Percentiles rank a stretch among this genome's conserved stretches.
These are phyloP conservation scores for Farysia itapuensis DNA, from an alignment of 1,284 basidiomycete genomes.

Conservation along the genomic window DNA sequence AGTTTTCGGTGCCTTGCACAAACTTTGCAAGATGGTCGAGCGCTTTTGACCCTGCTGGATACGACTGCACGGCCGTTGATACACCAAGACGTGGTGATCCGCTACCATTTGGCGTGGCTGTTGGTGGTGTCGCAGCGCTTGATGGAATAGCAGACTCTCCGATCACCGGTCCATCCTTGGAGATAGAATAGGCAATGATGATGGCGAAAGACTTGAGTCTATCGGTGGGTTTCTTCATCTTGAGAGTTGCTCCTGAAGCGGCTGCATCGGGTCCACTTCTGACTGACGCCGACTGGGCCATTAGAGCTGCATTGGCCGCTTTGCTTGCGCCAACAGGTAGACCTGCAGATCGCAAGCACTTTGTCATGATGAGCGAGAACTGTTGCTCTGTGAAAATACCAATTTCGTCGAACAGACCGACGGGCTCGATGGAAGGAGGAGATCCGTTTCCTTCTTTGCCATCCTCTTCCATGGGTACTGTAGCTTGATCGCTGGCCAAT, in stretches of 20 bases:
- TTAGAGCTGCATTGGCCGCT: constrained; percentile 46
- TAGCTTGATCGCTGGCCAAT: constrained; percentile 8
- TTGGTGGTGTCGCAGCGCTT: constrained; percentile 13
- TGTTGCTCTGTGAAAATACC: constrained; percentile 86
- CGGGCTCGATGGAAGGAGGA: neutral
- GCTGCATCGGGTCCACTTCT: constrained; percentile 64
- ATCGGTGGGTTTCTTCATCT: constrained; percentile 76
- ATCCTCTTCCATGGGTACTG: constrained; percentile 5
- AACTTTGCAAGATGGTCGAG: constrained; percentile 85
- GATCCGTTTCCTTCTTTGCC: neutral
- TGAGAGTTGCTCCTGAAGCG: constrained; percentile 68
- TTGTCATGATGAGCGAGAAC: constrained; percentile 82
- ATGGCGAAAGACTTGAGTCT: constrained; percentile 77
- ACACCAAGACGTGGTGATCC: constrained; percentile 2
- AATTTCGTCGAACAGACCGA: constrained; percentile 69
- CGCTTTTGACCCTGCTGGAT: constrained; percentile 82
- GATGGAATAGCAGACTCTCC: constrained; percentile 18
- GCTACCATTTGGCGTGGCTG: constrained; percentile 7
- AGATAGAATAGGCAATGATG: constrained; percentile 87
- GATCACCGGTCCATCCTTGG: constrained; percentile 71
- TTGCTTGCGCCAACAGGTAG: constrained; percentile 65
- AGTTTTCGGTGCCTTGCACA: constrained; percentile 88
- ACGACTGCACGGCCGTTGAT: constrained; percentile 59
- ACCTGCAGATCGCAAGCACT: constrained; percentile 80
- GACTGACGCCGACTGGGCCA: constrained; percentile 46